phyloP scores from a whole-genome alignment of 2,329 filamentous ascomycete genomes.

The Diaporthe citri region DNA sequence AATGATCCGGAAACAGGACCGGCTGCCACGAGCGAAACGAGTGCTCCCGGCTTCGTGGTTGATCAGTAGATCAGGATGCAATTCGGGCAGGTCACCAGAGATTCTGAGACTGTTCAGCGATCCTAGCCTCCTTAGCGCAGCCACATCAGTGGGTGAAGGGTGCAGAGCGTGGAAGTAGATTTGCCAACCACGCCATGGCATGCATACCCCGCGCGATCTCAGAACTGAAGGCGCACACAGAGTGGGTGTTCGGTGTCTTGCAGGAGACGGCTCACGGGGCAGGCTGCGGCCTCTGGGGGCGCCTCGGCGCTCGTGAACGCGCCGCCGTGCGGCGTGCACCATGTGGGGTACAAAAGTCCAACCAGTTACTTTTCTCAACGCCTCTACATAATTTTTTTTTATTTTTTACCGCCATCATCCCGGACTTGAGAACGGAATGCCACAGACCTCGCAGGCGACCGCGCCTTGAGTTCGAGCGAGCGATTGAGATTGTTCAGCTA shows the following conservation, averaged over 20 bases:
- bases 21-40: slow-evolving; percentile 22
- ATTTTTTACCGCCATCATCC: background rate
- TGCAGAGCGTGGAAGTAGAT: background rate
- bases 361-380: background rate
- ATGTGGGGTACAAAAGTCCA: background rate
- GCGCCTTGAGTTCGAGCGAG: background rate
- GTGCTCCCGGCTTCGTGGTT: slow-evolving; percentile 19
- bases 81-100: slow-evolving; percentile 27
- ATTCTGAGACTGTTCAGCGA: slow-evolving; percentile 15
- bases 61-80: slow-evolving; percentile 35
- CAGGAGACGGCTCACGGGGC: background rate
- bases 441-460: slow-evolving; percentile 15
- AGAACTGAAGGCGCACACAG: background rate
- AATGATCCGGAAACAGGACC: slow-evolving; percentile 12
- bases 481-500: slow-evolving; percentile 22
- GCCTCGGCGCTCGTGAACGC: background rate
- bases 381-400: background rate
- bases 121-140: slow-evolving; percentile 15
- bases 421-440: background rate
- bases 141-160: background rate
- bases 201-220: slow-evolving; percentile 19
- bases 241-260: slow-evolving; percentile 11
- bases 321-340: background rate
- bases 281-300: background rate
- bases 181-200: slow-evolving; percentile 16